Conservation (phyloP, 2,329 filamentous ascomycete species). For the Colletotrichum acutatum region DNA sequence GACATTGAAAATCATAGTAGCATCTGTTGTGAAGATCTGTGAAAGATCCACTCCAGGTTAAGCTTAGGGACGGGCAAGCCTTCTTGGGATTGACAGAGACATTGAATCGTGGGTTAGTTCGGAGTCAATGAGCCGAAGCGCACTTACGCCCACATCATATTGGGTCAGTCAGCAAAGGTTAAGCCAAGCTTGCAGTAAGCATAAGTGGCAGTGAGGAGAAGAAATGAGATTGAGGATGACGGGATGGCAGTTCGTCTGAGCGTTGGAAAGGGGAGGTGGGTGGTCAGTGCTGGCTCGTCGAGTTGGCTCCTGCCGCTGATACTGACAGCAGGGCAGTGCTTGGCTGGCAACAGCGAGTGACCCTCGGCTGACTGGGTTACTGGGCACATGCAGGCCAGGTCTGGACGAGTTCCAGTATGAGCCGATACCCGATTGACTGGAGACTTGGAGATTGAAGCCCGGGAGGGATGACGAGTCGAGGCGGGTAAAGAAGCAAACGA, state of each 20-base stretch:
- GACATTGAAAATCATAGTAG: constrained; percentile 9
- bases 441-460: constrained; percentile 8
- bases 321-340: constrained; percentile 9
- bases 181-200: constrained; percentile 7
- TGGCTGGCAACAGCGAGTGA: constrained; percentile 8
- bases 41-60: constrained; percentile 3
- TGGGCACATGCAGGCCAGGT: neutral
- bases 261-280: neutral
- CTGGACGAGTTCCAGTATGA: constrained; percentile 4
- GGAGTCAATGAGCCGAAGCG: neutral
- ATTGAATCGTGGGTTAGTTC: neutral
- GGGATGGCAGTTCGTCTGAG: constrained; percentile 15
- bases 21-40: neutral
- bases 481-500: constrained; percentile 21
- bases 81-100: neutral
- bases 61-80: neutral
- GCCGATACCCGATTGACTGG: constrained; percentile 24
- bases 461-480: constrained; percentile 9
- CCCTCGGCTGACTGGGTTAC: neutral
- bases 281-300: constrained; percentile 10
- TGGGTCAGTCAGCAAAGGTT: neutral
- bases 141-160: neutral
- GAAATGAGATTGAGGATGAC: neutral
- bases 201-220: neutral
- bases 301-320: constrained; percentile 4